phyloP scores from a whole-genome alignment of 306 rosid species.

The Glycine tomentella region DNA sequence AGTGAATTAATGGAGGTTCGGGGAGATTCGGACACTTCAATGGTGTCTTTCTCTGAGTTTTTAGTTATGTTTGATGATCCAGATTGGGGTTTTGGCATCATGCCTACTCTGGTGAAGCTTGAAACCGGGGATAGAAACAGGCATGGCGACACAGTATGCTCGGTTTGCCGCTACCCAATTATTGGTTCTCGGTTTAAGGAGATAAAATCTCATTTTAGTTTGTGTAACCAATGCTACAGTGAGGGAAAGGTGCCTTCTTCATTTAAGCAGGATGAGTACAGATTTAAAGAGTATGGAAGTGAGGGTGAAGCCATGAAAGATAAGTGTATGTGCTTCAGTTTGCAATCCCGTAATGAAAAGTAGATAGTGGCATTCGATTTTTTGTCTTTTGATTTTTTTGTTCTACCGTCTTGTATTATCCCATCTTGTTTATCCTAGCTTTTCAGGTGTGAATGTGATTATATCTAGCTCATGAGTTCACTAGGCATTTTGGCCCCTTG shows the following conservation, averaged over 20 bases:
- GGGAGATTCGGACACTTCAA: slow-evolving; percentile 74
- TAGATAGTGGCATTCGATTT: slow-evolving; percentile 57
- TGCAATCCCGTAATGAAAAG: slow-evolving; percentile 67
- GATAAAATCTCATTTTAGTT: slow-evolving; percentile 78
- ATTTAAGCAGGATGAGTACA: slow-evolving; percentile 92
- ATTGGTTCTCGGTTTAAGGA: slow-evolving; percentile 96
- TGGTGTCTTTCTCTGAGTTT: slow-evolving; percentile 83
- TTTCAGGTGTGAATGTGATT: slow-evolving; percentile 65
- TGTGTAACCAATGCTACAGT: slow-evolving; percentile 96
- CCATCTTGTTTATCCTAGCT: slow-evolving; percentile 57
- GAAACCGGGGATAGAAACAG: slow-evolving; percentile 93
- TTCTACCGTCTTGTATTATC: slow-evolving; percentile 53
- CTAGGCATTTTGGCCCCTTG: slow-evolving; percentile 54
- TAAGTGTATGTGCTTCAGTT: slow-evolving; percentile 80
- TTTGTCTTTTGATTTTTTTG: slow-evolving; percentile 36
- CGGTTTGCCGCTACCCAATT: slow-evolving; percentile 87
- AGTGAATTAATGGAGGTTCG: slow-evolving; percentile 85
- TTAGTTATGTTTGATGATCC: slow-evolving; percentile 83
- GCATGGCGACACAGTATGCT: slow-evolving; percentile 79
- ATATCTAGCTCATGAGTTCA: slow-evolving; percentile 60
- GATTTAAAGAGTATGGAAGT: slow-evolving; percentile 86
- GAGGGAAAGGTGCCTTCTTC: slow-evolving; percentile 97
- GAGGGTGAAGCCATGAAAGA: slow-evolving; percentile 86
- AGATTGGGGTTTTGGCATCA: slow-evolving; percentile 97
- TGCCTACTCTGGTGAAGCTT: slow-evolving; percentile 85